phyloP scores from a whole-genome alignment of 2,329 filamentous ascomycete species.

The Penicillium sp. region DNA sequence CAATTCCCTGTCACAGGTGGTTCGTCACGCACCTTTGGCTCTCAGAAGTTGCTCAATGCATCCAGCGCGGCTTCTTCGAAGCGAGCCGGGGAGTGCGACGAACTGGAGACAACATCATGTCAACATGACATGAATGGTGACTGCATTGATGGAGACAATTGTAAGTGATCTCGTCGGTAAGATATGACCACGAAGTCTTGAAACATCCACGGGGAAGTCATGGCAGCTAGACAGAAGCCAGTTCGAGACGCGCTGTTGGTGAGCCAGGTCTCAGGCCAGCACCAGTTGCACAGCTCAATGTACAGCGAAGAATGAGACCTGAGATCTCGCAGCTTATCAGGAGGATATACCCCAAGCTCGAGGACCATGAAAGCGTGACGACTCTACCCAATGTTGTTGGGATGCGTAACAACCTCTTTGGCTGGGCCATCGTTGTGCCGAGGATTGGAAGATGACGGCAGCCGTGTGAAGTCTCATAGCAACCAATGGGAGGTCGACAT shows the following conservation, averaged over 20 bases:
- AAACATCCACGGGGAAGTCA: background rate
- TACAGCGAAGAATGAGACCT: constrained; percentile 17
- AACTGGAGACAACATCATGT: no score
- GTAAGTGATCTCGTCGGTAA: no score
- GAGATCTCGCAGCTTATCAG: constrained; percentile 10
- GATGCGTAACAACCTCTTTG: constrained; percentile 22
- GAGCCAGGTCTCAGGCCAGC: constrained; percentile 8
- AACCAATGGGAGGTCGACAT: constrained; percentile 25
- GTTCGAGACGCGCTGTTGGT: constrained; percentile 14
- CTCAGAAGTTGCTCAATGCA: no score
- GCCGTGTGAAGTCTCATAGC: constrained; percentile 14
- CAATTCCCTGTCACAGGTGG: no score
- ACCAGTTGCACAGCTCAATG: constrained; percentile 7
- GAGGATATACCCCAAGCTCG: constrained; percentile 8
- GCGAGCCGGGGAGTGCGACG: no score
- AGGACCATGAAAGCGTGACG: constrained; percentile 1
- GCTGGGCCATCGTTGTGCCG: constrained; percentile 19
- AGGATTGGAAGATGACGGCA: constrained; percentile 14
- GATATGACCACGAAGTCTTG: no score
- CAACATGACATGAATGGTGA: no score
- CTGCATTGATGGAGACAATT: no score
- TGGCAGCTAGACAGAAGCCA: constrained; percentile 12
- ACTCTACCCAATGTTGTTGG: constrained; percentile 9
- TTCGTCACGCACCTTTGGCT: no score
- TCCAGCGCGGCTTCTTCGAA: no score